A percentile compares a stretch with the other conserved stretches of the same genome.
These are phyloP conservation scores for Monarda citriodora DNA, from an alignment of 305 asterid genomes.

Conservation along the genomic window DNA sequence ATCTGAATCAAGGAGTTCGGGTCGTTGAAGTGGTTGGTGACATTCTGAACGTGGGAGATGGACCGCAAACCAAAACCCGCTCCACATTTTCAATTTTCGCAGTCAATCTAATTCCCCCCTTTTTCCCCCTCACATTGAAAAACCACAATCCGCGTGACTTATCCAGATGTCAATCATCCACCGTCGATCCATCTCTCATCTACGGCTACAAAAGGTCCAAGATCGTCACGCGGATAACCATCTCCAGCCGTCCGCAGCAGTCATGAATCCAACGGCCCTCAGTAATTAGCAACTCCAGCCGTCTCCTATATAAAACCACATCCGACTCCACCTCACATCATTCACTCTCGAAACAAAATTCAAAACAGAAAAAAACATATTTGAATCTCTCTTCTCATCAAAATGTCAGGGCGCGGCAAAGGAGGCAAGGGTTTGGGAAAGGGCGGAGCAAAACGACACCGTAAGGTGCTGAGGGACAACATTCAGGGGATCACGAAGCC, in stretches of 20 bases:
- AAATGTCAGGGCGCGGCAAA: slow-evolving; percentile 44
- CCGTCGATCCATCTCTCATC: slow-evolving; percentile 20
- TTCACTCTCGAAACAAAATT: background rate
- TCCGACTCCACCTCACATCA: background rate
- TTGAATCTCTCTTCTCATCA: background rate
- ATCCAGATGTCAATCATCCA: no score
- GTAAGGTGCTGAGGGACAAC: slow-evolving; percentile 41
- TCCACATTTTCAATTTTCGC: background rate
- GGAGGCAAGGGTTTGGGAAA: slow-evolving; percentile 51
- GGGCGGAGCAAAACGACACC: slow-evolving; percentile 44
- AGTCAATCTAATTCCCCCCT: background rate
- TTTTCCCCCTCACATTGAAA: slow-evolving; percentile 12
- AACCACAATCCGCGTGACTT: slow-evolving; percentile 37
- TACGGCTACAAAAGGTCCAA: slow-evolving; percentile 7
- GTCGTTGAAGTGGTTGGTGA: background rate
- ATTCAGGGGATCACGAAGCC: slow-evolving; percentile 46
- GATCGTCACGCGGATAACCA: slow-evolving; percentile 13
- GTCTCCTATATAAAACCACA: slow-evolving; percentile 13
- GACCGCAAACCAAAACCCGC: background rate
- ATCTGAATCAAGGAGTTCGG: background rate
- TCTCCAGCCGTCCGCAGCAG: slow-evolving; percentile 12
- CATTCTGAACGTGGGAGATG: background rate
- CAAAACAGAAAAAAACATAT: no score
- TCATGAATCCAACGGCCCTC: slow-evolving; percentile 22
- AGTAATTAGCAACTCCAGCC: background rate